Percentiles rank a stretch among this genome's conserved stretches.
These are phyloP conservation scores for Nematodospora anomalae DNA, from an alignment of 1,139 yeast species.

Conservation along the genomic window DNA sequence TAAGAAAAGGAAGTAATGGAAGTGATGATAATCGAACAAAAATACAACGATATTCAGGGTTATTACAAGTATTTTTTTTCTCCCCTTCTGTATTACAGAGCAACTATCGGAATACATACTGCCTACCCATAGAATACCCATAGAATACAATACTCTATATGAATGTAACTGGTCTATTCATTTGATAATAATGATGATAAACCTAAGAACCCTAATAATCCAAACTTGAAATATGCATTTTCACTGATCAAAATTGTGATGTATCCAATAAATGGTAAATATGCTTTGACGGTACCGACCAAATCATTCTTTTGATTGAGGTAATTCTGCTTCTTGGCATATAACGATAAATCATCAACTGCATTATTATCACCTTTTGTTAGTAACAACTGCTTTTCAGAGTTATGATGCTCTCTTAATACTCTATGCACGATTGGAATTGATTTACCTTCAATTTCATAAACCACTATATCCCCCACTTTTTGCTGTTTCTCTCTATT, in stretches of 20 bases:
- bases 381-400: slow-evolving; percentile 66
- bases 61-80: too few species aligned
- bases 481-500: slow-evolving; percentile 66
- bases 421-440: slow-evolving; percentile 98
- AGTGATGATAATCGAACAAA: too few species aligned
- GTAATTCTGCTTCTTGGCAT: slow-evolving; percentile 74
- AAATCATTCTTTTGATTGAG: slow-evolving; percentile 75
- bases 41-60: too few species aligned
- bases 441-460: slow-evolving; percentile 73
- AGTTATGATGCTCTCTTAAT: slow-evolving; percentile 69
- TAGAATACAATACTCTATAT: too few species aligned
- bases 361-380: slow-evolving; percentile 98
- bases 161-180: slow-evolving; percentile 35
- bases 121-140: too few species aligned
- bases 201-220: slow-evolving; percentile 67
- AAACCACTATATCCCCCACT: slow-evolving; percentile 98
- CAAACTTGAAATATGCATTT: slow-evolving; percentile 72
- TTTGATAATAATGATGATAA: slow-evolving; percentile 54
- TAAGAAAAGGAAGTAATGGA: too few species aligned
- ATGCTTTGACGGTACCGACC: slow-evolving; percentile 88
- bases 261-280: slow-evolving; percentile 89
- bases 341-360: slow-evolving; percentile 83
- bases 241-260: slow-evolving; percentile 92
- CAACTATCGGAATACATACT: too few species aligned
- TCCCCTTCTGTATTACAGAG: too few species aligned